Conservation (phyloP, 257 asterid genomes). For the Solanum bulbocastanum region DNA sequence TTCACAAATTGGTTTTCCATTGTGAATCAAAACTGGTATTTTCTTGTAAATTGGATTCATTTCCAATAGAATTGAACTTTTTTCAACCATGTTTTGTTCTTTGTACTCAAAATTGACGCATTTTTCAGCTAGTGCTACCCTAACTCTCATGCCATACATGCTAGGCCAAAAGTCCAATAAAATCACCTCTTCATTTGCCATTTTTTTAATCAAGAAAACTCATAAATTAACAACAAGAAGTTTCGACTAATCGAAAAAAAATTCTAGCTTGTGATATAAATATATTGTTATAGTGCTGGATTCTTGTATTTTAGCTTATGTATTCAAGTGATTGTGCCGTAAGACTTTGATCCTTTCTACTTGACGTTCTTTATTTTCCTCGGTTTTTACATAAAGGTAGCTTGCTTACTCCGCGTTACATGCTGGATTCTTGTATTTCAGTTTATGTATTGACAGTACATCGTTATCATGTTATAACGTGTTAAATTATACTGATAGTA, state of each 20-base stretch:
- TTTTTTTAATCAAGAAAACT: not conserved
- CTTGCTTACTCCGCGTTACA: not conserved
- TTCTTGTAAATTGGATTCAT: slow-evolving; percentile 39
- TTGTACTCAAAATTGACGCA: slow-evolving; percentile 27
- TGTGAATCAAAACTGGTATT: slow-evolving; percentile 20
- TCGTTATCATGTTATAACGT: not conserved
- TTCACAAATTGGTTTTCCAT: slow-evolving; percentile 16
- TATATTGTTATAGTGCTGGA: not conserved
- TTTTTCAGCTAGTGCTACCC: slow-evolving; percentile 41
- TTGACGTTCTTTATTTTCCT: not conserved
- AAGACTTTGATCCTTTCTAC: not conserved
- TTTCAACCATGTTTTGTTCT: slow-evolving; percentile 17
- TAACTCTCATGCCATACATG: slow-evolving; percentile 36
- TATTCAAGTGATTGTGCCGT: not conserved
- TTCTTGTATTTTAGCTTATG: not conserved
- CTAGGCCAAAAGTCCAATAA: slow-evolving; percentile 16
- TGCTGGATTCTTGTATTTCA: not conserved
- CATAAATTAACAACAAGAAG: not conserved
- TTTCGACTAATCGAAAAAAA: not conserved
- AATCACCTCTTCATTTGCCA: slow-evolving; percentile 1
- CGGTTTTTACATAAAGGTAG: not conserved
- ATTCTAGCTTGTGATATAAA: not conserved
- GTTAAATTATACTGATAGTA: too few species aligned
- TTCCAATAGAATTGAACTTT: slow-evolving; percentile 7
- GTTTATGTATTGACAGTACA: not conserved